Evolutionary conservation across 106 monocot species (phyloP).

Genomic region (Ottelia alismoides): DNA sequence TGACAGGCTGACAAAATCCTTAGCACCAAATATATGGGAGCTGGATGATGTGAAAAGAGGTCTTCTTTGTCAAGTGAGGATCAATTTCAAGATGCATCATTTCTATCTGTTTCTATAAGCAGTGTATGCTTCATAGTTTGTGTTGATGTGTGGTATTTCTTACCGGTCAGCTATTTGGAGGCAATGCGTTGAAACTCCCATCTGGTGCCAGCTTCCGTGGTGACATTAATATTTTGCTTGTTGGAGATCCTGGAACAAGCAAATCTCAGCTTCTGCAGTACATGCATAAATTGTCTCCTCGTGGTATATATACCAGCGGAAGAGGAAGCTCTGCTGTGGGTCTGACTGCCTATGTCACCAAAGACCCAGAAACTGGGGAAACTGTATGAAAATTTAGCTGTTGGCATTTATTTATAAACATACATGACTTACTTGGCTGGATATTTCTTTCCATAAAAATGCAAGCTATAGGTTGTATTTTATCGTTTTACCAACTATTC

Average conservation of each 20-base stretch:
- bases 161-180: constrained; percentile 75
- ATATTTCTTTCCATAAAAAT: no score
- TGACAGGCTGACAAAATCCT: constrained; percentile 79
- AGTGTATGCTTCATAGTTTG: no score
- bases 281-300: constrained; percentile 95
- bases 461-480: no score
- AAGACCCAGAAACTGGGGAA: constrained; percentile 98
- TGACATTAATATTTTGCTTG: constrained; percentile 91
- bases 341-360: constrained; percentile 89
- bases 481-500: neutral
- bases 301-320: constrained; percentile 98
- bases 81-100: no score
- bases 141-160: neutral
- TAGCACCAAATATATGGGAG: constrained; percentile 99
- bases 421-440: no score
- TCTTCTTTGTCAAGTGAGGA: constrained; percentile 17
- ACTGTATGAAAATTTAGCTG: constrained; percentile 57
- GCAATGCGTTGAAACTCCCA: constrained; percentile 64
- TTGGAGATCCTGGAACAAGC: constrained; percentile 99
- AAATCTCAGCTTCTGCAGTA: constrained; percentile 97
- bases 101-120: no score
- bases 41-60: constrained; percentile 64
- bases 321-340: constrained; percentile 99
- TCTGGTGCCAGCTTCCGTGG: constrained; percentile 88
- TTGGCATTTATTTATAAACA: no score